phyloP scores from a whole-genome alignment of 768 basidiomycete genomes.

The Pholiota molesta region DNA sequence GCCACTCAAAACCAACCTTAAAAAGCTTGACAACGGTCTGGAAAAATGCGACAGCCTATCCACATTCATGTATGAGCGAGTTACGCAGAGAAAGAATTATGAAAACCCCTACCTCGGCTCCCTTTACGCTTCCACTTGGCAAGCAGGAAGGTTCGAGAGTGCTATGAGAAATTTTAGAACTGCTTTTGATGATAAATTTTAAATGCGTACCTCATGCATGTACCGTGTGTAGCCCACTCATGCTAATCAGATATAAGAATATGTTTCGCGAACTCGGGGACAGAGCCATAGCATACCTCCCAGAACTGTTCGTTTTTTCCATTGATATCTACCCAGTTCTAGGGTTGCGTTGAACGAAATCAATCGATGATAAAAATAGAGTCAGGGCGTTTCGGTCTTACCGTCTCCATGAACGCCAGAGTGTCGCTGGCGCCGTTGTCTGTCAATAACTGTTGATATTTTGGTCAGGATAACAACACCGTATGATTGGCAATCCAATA shows the following conservation, averaged over 20 bases:
- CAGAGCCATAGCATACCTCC: constrained; percentile 51
- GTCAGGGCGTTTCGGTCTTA: constrained; percentile 12
- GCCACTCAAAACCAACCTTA: constrained; percentile 43
- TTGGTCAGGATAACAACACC: constrained; percentile 13
- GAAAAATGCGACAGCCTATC: constrained; percentile 70
- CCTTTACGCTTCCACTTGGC: constrained; percentile 56
- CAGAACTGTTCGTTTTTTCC: constrained; percentile 68
- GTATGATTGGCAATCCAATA: constrained; percentile 20
- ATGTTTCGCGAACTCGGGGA: not conserved
- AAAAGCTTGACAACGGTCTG: constrained; percentile 60
- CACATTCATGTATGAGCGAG: not conserved
- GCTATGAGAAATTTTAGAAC: constrained; percentile 31
- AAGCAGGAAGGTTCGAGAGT: constrained; percentile 63
- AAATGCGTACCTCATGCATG: constrained; percentile 46
- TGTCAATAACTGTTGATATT: constrained; percentile 48
- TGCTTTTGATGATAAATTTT: not conserved
- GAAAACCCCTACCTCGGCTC: constrained; percentile 54
- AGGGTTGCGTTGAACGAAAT: not conserved
- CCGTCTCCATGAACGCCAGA: constrained; percentile 57
- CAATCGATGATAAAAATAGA: not conserved
- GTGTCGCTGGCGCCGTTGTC: constrained; percentile 62
- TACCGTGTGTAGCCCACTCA: constrained; percentile 75
- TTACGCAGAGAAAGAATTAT: not conserved
- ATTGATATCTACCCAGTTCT: constrained; percentile 66
- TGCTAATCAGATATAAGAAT: constrained; percentile 40